Base-by-base conservation (phyloP, 306 rosid species). In the Cucurbita argyrosperma region DNA sequence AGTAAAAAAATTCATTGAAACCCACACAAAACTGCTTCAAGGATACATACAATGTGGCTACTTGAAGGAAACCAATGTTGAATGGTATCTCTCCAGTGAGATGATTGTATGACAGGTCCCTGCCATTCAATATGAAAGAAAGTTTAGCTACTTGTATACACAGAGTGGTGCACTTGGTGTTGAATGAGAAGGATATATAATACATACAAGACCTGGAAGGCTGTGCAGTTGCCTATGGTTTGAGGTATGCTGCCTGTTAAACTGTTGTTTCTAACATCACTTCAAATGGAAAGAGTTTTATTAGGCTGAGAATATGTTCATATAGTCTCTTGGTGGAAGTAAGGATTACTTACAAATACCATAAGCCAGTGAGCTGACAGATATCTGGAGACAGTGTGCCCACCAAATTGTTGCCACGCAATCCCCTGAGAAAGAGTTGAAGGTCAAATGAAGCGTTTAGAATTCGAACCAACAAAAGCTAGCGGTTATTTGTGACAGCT, bases 161-260 rank as follows among this genome's bases (percentile, higher is more conserved):
- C 12, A 46, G 18, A 63, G 15, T 8, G 21, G 5, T 0, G 26
- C 76, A 60, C 12, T 58, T 67, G 58, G 46, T 10, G 23, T 15
- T 80, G 66, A 79, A 8, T 8, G 13, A 62, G 75, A 82, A 56
- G 59, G 86, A 83, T 26, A 13, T 26, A 13, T 65, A 77, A 77
- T 84, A 88, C 97, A 56, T 91, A 95, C 99, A 95, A 85, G 85
- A 95, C 97, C 85, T 95, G 99, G 91, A 91, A 95, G 83, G 92
- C 83, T 52, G 96, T 87, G 80, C 99, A 95, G 76, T 95, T 95
- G 79, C 99, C 96, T 35, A 95, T 82, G 77, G 80, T 88, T 74
- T 79, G 88, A 19, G 99, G 99, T 81, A 95, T 95, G 79, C 85
- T 82, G 55, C 99, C 99, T 0, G 88, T 88, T 81, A 95, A 78